A percentile compares a stretch with the other conserved stretches of the same genome.
Conservation (phyloP, 208 protist genomes). For the Phytomonas sp. region DNA sequence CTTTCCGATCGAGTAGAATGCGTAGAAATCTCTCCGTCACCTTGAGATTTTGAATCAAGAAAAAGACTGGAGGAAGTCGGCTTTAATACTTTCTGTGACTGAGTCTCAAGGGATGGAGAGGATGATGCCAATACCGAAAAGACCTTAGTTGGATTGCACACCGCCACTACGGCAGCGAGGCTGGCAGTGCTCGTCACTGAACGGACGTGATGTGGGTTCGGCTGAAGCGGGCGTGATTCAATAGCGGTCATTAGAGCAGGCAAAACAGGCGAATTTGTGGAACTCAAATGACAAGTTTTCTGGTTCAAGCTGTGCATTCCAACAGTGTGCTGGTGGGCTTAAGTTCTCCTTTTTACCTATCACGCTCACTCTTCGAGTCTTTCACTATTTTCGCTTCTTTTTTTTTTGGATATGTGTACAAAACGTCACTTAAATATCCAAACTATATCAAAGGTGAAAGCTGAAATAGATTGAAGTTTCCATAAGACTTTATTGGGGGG, state of each 20-base stretch:
- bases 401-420: background rate
- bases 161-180: background rate
- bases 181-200: constrained; percentile 16
- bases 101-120: background rate
- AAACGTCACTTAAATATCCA: background rate
- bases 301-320: background rate
- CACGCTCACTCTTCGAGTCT: background rate
- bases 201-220: constrained; percentile 17
- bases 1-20: background rate
- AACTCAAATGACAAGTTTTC: background rate
- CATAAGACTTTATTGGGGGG: background rate
- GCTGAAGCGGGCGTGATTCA: constrained; percentile 22
- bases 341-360: background rate
- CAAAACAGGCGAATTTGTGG: background rate
- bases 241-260: constrained; percentile 12
- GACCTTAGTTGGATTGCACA: background rate
- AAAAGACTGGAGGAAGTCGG: background rate
- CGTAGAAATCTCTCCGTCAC: background rate
- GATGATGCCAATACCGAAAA: background rate
- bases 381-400: background rate
- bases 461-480: background rate
- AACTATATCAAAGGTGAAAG: background rate
- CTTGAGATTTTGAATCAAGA: background rate
- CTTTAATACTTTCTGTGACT: background rate
- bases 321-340: background rate